Evolutionary conservation across 1,284 basidiomycete species (phyloP), one percentile per base, ranked within the genome.

Genomic region (Schizophyllum commune): DNA sequence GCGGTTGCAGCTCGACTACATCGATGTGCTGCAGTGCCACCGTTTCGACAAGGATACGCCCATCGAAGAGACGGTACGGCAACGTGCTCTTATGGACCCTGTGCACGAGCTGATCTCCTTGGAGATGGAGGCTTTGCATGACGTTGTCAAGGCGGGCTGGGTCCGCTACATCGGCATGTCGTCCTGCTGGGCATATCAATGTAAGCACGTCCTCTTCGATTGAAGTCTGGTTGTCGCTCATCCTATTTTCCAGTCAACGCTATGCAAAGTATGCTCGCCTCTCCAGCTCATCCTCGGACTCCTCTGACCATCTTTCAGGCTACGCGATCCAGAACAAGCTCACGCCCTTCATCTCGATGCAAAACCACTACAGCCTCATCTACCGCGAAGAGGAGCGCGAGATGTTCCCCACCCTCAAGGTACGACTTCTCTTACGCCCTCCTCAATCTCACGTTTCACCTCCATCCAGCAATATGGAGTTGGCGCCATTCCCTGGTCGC

Each of bases 311-410:
- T 11, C 22, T 17, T 39, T 21, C 62, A 80, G 71, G 76, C 64
- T 81, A 80, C 66, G 80, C 77, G 1, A 79, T 80, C 61, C 70
- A 71, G 34, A 79, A 87, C 70, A 78, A 80, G n/a, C 74, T 86
- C 33, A 87, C 85, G 0, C 83, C 82, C 0, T 87, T 87, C 73
- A 83, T 86, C 67, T 83, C 82, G 13, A 89, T 89, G 87, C 88
- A 91, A 69, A 86, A 87, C 68, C 83, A 82, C 60, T 79, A 84
- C 68, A 80, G 69, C 52, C 67, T 83, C 1, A 63, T 82, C n/a
- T 88, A 88, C 65, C 76, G 86, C n/a, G 85, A 89, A 65, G 85
- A 87, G 63, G 85, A 86, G 68, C 74, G 84, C 9, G 85, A 88
- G 70, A 87, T 88, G 85, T 80, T 84, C 68, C 85, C 85, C 1